Evolutionary conservation across 441 rosid species (phyloP).

Genomic region (Gossypium lobatum): DNA sequence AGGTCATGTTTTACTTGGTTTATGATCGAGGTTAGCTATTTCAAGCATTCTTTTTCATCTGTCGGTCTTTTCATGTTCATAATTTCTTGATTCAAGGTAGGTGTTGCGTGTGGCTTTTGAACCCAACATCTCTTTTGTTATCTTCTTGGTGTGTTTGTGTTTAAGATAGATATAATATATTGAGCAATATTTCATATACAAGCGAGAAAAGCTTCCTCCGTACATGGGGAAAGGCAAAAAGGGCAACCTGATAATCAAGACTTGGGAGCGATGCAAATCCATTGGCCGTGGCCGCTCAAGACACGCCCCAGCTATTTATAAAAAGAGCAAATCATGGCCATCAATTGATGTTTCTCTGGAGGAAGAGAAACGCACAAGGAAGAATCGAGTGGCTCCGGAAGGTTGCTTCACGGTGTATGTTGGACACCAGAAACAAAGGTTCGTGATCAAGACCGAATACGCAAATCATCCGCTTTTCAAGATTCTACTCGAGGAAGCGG

Average conservation of each 20-base stretch:
- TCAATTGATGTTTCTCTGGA: background rate
- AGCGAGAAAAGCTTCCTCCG: background rate
- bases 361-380: background rate
- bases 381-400: slow-evolving; percentile 39
- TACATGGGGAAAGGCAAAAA: background rate
- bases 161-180: background rate
- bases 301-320: background rate
- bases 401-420: slow-evolving; percentile 72
- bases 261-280: slow-evolving; percentile 61
- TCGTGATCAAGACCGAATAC: slow-evolving; percentile 48
- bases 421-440: slow-evolving; percentile 51
- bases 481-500: slow-evolving; percentile 62
- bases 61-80: background rate
- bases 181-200: background rate
- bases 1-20: slow-evolving; percentile 33
- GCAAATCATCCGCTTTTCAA: slow-evolving; percentile 63
- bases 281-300: slow-evolving; percentile 26
- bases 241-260: slow-evolving; percentile 37
- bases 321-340: slow-evolving; percentile 46
- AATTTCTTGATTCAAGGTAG: slow-evolving; percentile 7
- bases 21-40: slow-evolving; percentile 48
- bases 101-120: slow-evolving; percentile 20
- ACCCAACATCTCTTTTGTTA: slow-evolving; percentile 15
- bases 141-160: background rate
- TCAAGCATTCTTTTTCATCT: background rate